Evolutionary conservation across 2,329 filamentous ascomycete species (phyloP).

Genomic region (Curvularia lunata): DNA sequence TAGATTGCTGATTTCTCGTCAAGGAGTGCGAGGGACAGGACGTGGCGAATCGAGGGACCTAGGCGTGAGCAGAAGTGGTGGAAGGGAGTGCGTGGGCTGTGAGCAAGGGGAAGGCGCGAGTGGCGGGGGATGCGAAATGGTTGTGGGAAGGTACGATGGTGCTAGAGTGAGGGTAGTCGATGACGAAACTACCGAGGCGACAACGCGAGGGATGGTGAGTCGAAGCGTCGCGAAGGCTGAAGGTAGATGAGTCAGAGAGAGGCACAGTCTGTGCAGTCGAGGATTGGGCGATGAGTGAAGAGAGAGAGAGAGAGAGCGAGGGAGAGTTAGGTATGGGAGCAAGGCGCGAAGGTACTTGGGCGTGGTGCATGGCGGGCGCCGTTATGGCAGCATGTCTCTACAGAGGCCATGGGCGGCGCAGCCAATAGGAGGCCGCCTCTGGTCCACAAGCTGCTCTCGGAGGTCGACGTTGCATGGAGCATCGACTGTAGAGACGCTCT

Average conservation of each 20-base stretch:
- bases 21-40: background rate
- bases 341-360: slow-evolving; percentile 14
- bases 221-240: slow-evolving; percentile 17
- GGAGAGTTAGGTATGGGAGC: slow-evolving; percentile 18
- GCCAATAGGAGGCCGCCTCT: slow-evolving; percentile 34
- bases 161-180: slow-evolving; percentile 25
- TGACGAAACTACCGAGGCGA: slow-evolving; percentile 44
- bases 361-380: slow-evolving; percentile 18
- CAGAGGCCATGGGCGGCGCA: slow-evolving; percentile 19
- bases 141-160: slow-evolving; percentile 24
- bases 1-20: slow-evolving; percentile 5
- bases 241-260: slow-evolving; percentile 27
- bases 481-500: slow-evolving; percentile 15
- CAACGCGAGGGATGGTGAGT: slow-evolving; percentile 16
- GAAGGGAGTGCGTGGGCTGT: slow-evolving; percentile 5
- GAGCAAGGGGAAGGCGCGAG: slow-evolving; percentile 12
- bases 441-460: slow-evolving; percentile 35
- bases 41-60: slow-evolving; percentile 4
- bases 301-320: too few species aligned
- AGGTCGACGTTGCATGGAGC: slow-evolving; percentile 28
- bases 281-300: slow-evolving; percentile 12
- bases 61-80: slow-evolving; percentile 4
- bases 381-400: slow-evolving; percentile 27
- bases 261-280: slow-evolving; percentile 14
- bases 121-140: slow-evolving; percentile 17